A percentile compares a stretch with the other conserved stretches of the same genome.
Conservation (phyloP, 441 rosid species). For the Capsella rubella region DNA sequence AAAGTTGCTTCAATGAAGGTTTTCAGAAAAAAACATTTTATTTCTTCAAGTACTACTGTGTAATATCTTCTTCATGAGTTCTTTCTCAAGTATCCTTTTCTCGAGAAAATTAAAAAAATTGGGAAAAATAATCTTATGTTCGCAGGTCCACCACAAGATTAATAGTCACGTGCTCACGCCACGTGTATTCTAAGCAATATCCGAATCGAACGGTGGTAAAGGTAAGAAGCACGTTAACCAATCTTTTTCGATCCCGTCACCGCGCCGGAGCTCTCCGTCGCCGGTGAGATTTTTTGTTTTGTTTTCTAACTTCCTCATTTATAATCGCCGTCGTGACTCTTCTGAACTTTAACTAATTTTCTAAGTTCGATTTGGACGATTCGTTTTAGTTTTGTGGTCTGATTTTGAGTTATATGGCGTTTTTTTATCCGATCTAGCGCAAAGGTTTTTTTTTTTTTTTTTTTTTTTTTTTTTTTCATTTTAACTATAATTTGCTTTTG, state of each 20-base stretch:
- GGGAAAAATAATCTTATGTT: constrained; percentile 1
- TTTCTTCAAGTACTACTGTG: neutral
- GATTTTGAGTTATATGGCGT: neutral
- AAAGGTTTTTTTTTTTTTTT: no score
- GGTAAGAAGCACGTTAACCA: constrained; percentile 10
- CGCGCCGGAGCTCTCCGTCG: constrained; percentile 22
- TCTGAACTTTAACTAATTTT: neutral
- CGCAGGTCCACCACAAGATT: constrained; percentile 32
- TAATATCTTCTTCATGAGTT: constrained; percentile 25
- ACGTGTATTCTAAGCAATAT: constrained; percentile 43
- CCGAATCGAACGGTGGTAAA: constrained; percentile 39
- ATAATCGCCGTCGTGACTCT: neutral
- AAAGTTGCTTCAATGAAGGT: constrained; percentile 44
- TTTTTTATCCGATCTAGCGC: neutral
- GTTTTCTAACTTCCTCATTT: neutral
- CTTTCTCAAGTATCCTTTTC: constrained; percentile 18
- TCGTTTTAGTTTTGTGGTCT: constrained; percentile 1
- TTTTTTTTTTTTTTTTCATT: neutral
- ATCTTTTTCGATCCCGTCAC: constrained; percentile 16
- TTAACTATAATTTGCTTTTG: no score
- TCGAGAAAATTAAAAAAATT: no score
- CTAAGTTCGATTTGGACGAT: neutral
- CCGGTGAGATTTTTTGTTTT: constrained; percentile 25
- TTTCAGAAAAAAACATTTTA: neutral
- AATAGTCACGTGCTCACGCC: constrained; percentile 9